Evolutionary conservation across 2,329 filamentous ascomycete genomes (phyloP).

Genomic region (Phoma herbarum): DNA sequence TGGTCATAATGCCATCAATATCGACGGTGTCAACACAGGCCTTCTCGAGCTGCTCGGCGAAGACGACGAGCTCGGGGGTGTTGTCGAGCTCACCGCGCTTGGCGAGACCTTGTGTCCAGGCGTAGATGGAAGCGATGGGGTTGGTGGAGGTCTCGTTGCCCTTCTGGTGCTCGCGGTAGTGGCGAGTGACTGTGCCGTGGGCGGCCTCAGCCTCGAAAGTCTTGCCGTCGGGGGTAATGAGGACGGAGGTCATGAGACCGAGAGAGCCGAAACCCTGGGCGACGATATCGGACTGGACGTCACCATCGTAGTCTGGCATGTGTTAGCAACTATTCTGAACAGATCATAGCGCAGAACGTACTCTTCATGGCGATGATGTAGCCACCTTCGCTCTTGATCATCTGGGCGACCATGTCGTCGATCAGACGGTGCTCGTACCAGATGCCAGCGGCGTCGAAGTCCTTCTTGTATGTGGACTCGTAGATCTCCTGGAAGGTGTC

Average conservation of each 20-base stretch:
- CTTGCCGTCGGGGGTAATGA: conserved; percentile 95
- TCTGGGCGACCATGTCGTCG: conserved; percentile 99
- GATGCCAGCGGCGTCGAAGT: conserved; percentile 90
- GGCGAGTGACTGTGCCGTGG: conserved; percentile 96
- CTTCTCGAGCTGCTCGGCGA: conserved; percentile 89
- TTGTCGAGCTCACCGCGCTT: conserved; percentile 93
- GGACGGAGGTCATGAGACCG: conserved; percentile 97
- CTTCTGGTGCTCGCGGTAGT: conserved; percentile 99
- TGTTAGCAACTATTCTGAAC: conserved; percentile 25
- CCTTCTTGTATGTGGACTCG: conserved; percentile 82
- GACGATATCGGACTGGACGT: conserved; percentile 98
- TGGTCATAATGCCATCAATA: conserved; percentile 96
- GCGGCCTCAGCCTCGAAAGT: conserved; percentile 98
- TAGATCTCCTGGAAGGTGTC: conserved; percentile 99
- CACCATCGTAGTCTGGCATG: conserved; percentile 88
- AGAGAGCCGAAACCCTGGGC: conserved; percentile 98
- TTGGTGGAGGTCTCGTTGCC: conserved; percentile 97
- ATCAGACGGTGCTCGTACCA: conserved; percentile 99
- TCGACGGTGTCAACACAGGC: conserved; percentile 96
- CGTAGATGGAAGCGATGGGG: conserved; percentile 98
- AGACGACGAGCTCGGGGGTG: conserved; percentile 90
- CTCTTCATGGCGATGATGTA: conserved; percentile 99
- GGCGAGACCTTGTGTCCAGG: conserved; percentile 93
- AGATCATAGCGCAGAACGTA: conserved; percentile 49
- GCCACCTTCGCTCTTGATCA: conserved; percentile 98